Evolutionary conservation across 2,329 filamentous ascomycete genomes (phyloP).

Genomic region (Drechslera avenae): DNA sequence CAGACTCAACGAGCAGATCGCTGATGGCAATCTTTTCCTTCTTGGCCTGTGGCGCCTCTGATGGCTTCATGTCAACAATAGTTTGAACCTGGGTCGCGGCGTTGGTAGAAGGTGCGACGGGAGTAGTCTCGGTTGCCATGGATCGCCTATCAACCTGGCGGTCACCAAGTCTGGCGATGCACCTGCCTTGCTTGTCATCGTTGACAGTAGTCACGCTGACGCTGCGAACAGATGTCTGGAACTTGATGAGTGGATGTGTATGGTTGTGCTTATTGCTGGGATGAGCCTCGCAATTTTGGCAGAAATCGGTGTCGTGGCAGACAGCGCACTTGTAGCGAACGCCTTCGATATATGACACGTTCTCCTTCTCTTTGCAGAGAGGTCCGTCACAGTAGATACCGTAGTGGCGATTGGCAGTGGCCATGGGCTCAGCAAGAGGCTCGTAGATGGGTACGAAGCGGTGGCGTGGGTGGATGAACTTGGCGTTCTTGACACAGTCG

Average conservation of each 20-base stretch:
- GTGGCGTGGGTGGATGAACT: constrained; percentile 76
- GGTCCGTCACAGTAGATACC: constrained; percentile 96
- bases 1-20: constrained; percentile 44
- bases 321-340: constrained; percentile 96
- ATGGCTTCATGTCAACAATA: constrained; percentile 63
- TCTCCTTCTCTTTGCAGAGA: constrained; percentile 69
- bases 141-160: constrained; percentile 49
- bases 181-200: constrained; percentile 71
- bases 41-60: constrained; percentile 50
- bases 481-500: constrained; percentile 70
- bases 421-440: constrained; percentile 60
- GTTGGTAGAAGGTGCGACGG: constrained; percentile 55
- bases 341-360: constrained; percentile 72
- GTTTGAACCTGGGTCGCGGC: constrained; percentile 70
- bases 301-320: constrained; percentile 94
- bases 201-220: constrained; percentile 85
- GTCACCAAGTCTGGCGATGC: constrained; percentile 75
- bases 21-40: constrained; percentile 51
- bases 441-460: constrained; percentile 89
- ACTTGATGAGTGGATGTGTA: constrained; percentile 96
- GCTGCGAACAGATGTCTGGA: constrained; percentile 88
- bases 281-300: constrained; percentile 87
- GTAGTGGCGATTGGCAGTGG: constrained; percentile 64
- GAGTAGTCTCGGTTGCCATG: constrained; percentile 59
- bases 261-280: constrained; percentile 86